A percentile compares a stretch with the other conserved stretches of the same genome.
Conservation (phyloP, 2,329 filamentous ascomycete genomes). For the Aspergillus alliaceus region DNA sequence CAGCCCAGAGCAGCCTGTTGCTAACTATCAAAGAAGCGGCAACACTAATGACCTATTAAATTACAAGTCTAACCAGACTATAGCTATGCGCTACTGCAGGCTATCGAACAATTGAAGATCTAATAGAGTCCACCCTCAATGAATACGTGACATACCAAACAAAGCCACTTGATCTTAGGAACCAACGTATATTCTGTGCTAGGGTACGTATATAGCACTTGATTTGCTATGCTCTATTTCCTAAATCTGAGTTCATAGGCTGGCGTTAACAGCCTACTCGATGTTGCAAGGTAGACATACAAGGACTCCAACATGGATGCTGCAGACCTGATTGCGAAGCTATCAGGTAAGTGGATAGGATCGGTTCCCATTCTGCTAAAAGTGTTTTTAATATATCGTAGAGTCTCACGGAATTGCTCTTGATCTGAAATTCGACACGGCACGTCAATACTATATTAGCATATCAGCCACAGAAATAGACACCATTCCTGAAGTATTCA, state of each 20-base stretch:
- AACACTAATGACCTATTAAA: background rate
- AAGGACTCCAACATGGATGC: constrained; percentile 83
- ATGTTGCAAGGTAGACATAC: constrained; percentile 84
- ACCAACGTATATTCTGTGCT: constrained; percentile 87
- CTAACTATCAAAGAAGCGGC: constrained; percentile 62
- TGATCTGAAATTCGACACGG: constrained; percentile 72
- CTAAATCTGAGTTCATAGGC: constrained; percentile 51
- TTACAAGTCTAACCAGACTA: constrained; percentile 1
- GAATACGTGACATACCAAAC: constrained; percentile 76
- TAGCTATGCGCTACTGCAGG: constrained; percentile 66
- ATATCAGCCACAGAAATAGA: constrained; percentile 65
- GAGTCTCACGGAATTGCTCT: constrained; percentile 60
- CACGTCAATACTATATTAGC: constrained; percentile 76
- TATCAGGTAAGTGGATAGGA: constrained; percentile 56
- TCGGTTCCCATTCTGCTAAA: background rate
- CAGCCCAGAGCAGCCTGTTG: constrained; percentile 65
- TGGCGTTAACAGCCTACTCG: constrained; percentile 79
- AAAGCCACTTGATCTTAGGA: constrained; percentile 78
- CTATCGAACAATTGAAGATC: constrained; percentile 58
- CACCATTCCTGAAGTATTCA: constrained; percentile 65
- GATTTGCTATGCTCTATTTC: background rate
- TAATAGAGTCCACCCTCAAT: constrained; percentile 73
- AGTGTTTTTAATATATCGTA: constrained; percentile 32
- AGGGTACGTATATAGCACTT: constrained; percentile 52
- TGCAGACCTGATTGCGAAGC: constrained; percentile 65